Base-by-base conservation (phyloP, 306 rosid species). In the Prunus fruticosa region DNA sequence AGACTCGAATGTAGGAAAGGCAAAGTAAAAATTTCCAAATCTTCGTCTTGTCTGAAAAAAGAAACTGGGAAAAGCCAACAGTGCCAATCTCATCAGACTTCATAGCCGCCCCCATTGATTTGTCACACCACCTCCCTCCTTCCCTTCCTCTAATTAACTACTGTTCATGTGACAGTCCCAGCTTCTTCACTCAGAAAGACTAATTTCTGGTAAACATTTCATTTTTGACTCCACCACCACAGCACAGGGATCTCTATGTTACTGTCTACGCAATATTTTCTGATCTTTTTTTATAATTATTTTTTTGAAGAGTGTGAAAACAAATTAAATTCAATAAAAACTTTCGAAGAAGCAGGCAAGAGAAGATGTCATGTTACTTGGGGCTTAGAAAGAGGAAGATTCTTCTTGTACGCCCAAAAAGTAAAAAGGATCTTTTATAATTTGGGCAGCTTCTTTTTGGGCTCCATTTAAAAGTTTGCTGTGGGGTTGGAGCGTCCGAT, bases 11-110 rank as follows among this genome's bases (percentile, higher is more conserved):
- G 30, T n/a, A 28, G 61, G 78, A 74, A 74, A 74, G 78, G 13
- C 78, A 61, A 13, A 74, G 78, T 61, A 61, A 61, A 27, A 61
- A 53, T 74, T 74, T 45, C 69, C 61, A 27, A 46, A 16, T 20
- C 60, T 46, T 74, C 69, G 69, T 74, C 78, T 74, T 46, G 78
- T 74, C 78, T 27, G 47, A 7, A 62, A 74, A 61, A 61, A 43
- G 76, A 16, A 61, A 47, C 49, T 19, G 69, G 15, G 78, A 30
- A 74, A 45, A 61, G 69, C 60, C 28, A 58, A 25, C 45, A 25
- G 58, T 61, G 69, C 30, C 34, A 13, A 60, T 27, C 69, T 74
- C 58, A 46, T 60, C 78, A 73, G 67, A 73, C 68, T 58, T 73
- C 57, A 58, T 73, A 23, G 77, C 69, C 77, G 47, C 77, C 69